Conservation (phyloP, 164 flowering plant genomes). For the Aristolochia fimbriata region DNA sequence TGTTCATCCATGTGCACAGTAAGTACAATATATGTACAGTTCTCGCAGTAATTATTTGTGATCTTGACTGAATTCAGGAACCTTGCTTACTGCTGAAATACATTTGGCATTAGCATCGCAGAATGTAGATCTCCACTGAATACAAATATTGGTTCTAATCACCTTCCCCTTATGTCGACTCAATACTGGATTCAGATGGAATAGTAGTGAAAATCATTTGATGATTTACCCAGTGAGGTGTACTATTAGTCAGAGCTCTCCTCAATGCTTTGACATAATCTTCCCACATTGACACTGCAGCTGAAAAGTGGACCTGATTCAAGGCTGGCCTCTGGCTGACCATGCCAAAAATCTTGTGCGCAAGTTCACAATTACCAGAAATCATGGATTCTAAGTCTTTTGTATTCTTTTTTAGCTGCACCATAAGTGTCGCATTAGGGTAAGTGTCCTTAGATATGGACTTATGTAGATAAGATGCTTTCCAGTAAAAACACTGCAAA, state of each 20-base stretch:
- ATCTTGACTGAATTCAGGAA: too few species aligned
- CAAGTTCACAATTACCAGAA: conserved; percentile 29
- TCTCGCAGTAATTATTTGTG: too few species aligned
- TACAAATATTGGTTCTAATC: too few species aligned
- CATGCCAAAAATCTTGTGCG: conserved; percentile 20
- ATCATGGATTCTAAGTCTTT: conserved; percentile 12
- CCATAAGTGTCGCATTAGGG: conserved; percentile 15
- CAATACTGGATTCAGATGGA: too few species aligned
- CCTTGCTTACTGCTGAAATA: too few species aligned
- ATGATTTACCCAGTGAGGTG: conserved; percentile 50
- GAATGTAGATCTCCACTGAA: too few species aligned
- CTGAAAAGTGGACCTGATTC: conserved; percentile 33
- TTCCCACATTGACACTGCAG: conserved; percentile 47
- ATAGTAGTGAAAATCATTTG: conserved; percentile 30
- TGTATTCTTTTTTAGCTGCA: conserved; percentile 19
- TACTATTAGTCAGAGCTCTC: conserved; percentile 23
- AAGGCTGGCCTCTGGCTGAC: conserved; percentile 10
- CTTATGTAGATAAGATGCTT: conserved; percentile 22
- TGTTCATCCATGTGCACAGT: too few species aligned
- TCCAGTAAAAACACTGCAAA: conserved; percentile 68
- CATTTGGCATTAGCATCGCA: too few species aligned
- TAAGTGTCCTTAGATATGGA: conserved; percentile 3
- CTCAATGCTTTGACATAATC: conserved; percentile 32
- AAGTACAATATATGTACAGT: too few species aligned
- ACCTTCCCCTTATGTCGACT: too few species aligned